Base-by-base conservation (phyloP, 2,329 filamentous ascomycete genomes). In the Colletotrichum graminicola region DNA sequence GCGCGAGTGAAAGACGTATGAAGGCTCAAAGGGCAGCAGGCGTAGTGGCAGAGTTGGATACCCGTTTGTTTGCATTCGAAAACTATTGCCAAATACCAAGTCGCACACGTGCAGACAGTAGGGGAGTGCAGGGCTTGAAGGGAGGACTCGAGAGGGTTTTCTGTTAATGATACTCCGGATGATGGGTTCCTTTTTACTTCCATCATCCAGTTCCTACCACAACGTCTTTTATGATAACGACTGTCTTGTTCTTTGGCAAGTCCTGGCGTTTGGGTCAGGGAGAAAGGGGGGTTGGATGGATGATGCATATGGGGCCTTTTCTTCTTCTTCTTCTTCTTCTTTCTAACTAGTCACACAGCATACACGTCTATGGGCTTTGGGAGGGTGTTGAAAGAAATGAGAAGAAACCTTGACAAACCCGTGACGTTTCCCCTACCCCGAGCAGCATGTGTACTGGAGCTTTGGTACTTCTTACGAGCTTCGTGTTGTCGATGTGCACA, bases 1-100 rank as follows among this genome's bases (percentile, higher is more conserved):
- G 65, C 88, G 84, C 80, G 65, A 88, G 84, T 80, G 84, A 88
- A 76, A 74, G 67, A 16, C 26, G 21, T 32, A 1, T 45, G 36
- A 62, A 23, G 26, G 34, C 43, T 41, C 41, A 18, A 45, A 55
- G 45, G 45, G 66, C 65, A n/a, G 43, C 32, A 23, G 14, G 43
- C 32, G 21, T 39, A 36, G 61, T 61, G 65, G n/a, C 54, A 51
- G 26, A 29, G 8, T 55, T 36, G 65, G 59, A 72, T 72, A 69
- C 54, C 60, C 69, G 39, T n/a, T 54, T 41, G n/a, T 41, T 59
- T 63, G 36, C 57, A 47, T 54, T 29, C n/a, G 32, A 26, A 26
- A 43, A 57, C 45, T 34, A 59, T 57, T 23, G 43, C 54, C 45
- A 18, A 36, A 32, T 43, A 14, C 36, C 52, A 34, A 49, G 57